phyloP scores from a whole-genome alignment of 495 filamentous ascomycete species.

The Xylaria longipes region DNA sequence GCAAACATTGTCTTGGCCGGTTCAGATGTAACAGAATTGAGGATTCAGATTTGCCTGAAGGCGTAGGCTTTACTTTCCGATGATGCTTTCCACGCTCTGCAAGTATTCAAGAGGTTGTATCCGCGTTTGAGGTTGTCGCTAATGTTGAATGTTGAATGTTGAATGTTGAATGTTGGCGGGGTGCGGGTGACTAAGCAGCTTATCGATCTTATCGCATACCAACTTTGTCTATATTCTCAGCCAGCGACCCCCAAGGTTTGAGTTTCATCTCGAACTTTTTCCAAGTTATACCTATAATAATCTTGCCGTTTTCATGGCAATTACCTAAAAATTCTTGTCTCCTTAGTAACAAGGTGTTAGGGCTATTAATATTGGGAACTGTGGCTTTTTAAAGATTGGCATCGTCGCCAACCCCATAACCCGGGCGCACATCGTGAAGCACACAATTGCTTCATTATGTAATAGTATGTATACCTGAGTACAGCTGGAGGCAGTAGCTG shows the following conservation, averaged over 20 bases:
- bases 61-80: neutral
- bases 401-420: neutral
- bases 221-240: neutral
- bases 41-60: neutral
- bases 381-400: neutral
- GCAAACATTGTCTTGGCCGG: slow-evolving; percentile 60
- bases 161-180: no score
- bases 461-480: slow-evolving; percentile 15
- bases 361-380: neutral
- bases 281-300: neutral
- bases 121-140: neutral
- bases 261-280: neutral
- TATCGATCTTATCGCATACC: slow-evolving; percentile 21
- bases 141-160: no score
- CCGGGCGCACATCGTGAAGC: slow-evolving; percentile 18
- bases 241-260: neutral
- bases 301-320: neutral
- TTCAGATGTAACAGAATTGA: neutral
- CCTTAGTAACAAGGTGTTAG: neutral
- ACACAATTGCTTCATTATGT: slow-evolving; percentile 25
- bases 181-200: slow-evolving; percentile 23
- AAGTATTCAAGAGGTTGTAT: slow-evolving; percentile 9
- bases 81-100: slow-evolving; percentile 1
- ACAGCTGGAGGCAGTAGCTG: slow-evolving; percentile 8
- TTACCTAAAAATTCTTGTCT: neutral